Evolutionary conservation across 495 filamentous ascomycete species (phyloP).

Genomic region (Antarctomyces pellizariae): DNA sequence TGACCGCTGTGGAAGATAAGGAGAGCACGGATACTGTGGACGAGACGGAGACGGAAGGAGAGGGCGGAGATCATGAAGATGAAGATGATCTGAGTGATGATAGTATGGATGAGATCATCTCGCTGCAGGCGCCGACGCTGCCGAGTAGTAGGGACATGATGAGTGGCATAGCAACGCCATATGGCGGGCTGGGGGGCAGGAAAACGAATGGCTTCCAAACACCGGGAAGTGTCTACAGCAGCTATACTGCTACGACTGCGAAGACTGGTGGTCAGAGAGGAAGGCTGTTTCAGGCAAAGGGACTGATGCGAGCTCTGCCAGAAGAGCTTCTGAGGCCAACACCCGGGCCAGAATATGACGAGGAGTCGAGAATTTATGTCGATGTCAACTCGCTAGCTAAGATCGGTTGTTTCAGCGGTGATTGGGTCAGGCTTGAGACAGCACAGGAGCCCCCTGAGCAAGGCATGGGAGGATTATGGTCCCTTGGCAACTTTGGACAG

Average conservation of each 20-base stretch:
- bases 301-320: constrained; percentile 45
- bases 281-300: constrained; percentile 51
- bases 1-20: constrained; percentile 61
- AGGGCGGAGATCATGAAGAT: constrained; percentile 26
- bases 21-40: constrained; percentile 20
- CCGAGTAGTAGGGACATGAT: constrained; percentile 37
- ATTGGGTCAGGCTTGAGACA: constrained; percentile 79
- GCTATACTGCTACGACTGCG: constrained; percentile 57
- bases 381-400: constrained; percentile 65
- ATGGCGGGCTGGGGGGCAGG: constrained; percentile 41
- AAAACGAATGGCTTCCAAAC: constrained; percentile 44
- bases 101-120: constrained; percentile 62
- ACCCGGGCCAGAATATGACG: constrained; percentile 51
- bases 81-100: constrained; percentile 48
- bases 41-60: constrained; percentile 34
- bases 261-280: constrained; percentile 34
- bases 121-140: constrained; percentile 54
- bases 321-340: constrained; percentile 65
- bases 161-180: constrained; percentile 47
- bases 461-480: constrained; percentile 28
- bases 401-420: constrained; percentile 86
- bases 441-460: constrained; percentile 38
- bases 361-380: constrained; percentile 73
- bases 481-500: constrained; percentile 26
- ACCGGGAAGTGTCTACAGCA: constrained; percentile 67